Conservation (phyloP, 352 stramenopile genomes). For the Phytophthora cactorum region DNA sequence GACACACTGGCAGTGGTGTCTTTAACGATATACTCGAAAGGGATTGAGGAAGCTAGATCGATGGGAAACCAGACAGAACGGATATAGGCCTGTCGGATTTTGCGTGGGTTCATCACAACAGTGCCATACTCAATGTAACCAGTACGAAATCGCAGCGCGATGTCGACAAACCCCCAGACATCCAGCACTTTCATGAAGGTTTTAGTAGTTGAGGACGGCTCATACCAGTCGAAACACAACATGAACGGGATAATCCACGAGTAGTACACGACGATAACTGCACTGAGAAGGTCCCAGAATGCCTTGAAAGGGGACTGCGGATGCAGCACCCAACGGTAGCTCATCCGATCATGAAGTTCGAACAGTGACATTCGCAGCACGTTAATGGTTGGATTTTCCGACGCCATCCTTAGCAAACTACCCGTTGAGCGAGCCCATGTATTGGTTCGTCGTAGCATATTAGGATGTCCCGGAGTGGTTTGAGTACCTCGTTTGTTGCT, state of each 20-base stretch:
- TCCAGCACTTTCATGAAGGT: constrained; percentile 58
- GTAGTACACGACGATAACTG: constrained; percentile 67
- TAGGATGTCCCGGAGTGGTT: constrained; percentile 1
- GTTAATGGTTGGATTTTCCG: constrained; percentile 46
- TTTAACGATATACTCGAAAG: constrained; percentile 63
- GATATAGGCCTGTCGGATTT: constrained; percentile 55
- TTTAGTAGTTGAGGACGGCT: constrained; percentile 26
- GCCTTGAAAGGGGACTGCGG: constrained; percentile 58
- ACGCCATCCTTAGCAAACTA: constrained; percentile 15
- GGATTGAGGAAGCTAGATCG: constrained; percentile 60
- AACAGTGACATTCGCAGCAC: constrained; percentile 71
- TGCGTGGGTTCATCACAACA: constrained; percentile 60
- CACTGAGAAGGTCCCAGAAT: constrained; percentile 65
- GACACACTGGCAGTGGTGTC: constrained; percentile 37
- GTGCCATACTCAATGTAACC: constrained; percentile 62
- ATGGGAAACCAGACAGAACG: constrained; percentile 70
- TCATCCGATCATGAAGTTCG: constrained; percentile 57
- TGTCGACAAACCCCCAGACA: constrained; percentile 56
- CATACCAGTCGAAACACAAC: constrained; percentile 75
- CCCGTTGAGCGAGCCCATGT: constrained; percentile 27
- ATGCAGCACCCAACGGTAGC: constrained; percentile 61
- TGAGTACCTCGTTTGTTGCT: constrained; percentile 12
- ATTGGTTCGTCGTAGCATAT: constrained; percentile 11
- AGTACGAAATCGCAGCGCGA: constrained; percentile 62
- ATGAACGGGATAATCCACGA: constrained; percentile 78